phyloP scores from a whole-genome alignment of 345 rosid genomes.

The Stellera chamaejasme region DNA sequence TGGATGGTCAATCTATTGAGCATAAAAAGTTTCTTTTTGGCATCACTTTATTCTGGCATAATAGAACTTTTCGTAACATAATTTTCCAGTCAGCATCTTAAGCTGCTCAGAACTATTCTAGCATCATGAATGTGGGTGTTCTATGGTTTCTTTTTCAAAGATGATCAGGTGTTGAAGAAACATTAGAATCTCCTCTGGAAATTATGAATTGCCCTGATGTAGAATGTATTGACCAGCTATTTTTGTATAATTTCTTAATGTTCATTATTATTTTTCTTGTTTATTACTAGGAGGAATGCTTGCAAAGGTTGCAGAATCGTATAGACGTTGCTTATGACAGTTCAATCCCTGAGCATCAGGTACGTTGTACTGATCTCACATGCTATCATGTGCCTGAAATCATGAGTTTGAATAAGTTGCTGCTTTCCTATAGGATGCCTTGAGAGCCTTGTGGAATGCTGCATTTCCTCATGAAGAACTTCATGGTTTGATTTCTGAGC shows the following conservation, averaged over 20 bases:
- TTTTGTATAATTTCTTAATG: not conserved
- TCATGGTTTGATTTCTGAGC: conserved; percentile 80
- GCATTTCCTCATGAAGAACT: conserved; percentile 95
- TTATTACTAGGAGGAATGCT: conserved; percentile 72
- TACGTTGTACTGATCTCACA: conserved; percentile 15
- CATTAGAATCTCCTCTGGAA: too few species aligned
- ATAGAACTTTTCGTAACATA: too few species aligned
- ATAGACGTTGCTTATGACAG: conserved; percentile 90
- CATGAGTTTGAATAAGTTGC: conserved; percentile 8
- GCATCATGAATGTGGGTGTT: too few species aligned
- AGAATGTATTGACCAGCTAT: too few species aligned
- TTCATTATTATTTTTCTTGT: conserved; percentile 3
- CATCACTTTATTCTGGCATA: too few species aligned
- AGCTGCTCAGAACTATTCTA: too few species aligned
- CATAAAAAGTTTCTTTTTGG: too few species aligned
- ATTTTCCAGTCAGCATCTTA: too few species aligned
- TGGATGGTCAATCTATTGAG: too few species aligned
- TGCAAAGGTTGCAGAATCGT: conserved; percentile 77
- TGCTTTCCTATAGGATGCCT: conserved; percentile 58
- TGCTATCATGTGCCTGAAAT: not conserved
- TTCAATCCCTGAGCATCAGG: conserved; percentile 77
- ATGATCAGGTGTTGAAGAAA: too few species aligned
- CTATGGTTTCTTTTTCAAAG: too few species aligned
- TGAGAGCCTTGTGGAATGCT: conserved; percentile 81
- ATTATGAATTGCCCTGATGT: too few species aligned